Evolutionary conservation across 2,329 filamentous ascomycete species (phyloP).

Genomic region (Aureobasidium sp.): DNA sequence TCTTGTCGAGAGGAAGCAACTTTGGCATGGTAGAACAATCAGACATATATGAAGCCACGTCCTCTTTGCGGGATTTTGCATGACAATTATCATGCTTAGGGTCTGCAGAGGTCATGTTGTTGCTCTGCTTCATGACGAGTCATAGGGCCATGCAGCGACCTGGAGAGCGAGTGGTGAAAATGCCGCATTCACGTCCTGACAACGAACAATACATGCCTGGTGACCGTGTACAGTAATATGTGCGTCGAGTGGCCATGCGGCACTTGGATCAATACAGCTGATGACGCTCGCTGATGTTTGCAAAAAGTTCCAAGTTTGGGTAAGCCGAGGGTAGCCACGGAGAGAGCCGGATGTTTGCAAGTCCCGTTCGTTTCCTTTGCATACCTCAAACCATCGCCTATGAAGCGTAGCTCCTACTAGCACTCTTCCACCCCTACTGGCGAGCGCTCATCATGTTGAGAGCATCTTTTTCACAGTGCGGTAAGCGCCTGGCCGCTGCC

Average conservation of each 20-base stretch:
- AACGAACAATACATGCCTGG: neutral
- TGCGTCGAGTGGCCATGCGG: too few species aligned
- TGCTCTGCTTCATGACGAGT: too few species aligned
- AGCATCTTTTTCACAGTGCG: constrained; percentile 58
- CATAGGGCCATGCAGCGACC: too few species aligned
- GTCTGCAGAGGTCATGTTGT: too few species aligned
- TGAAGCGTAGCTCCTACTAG: constrained; percentile 10
- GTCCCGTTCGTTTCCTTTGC: constrained; percentile 3
- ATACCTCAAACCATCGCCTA: constrained; percentile 1
- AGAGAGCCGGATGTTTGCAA: neutral
- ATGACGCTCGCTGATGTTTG: constrained; percentile 4
- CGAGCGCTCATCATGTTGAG: constrained; percentile 57
- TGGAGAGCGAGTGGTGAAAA: too few species aligned
- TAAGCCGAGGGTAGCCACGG: neutral
- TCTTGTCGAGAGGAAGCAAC: too few species aligned
- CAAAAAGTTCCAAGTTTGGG: constrained; percentile 7
- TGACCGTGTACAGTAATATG: too few species aligned
- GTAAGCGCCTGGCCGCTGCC: constrained; percentile 54
- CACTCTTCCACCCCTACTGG: neutral
- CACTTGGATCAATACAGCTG: neutral
- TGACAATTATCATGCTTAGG: too few species aligned
- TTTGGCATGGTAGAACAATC: too few species aligned
- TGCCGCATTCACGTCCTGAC: neutral
- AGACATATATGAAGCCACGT: too few species aligned
- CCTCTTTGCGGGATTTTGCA: too few species aligned